These are phyloP conservation scores for Fusarium illudens DNA, from an alignment of 2,329 filamentous ascomycete species.

Conservation along the genomic window DNA sequence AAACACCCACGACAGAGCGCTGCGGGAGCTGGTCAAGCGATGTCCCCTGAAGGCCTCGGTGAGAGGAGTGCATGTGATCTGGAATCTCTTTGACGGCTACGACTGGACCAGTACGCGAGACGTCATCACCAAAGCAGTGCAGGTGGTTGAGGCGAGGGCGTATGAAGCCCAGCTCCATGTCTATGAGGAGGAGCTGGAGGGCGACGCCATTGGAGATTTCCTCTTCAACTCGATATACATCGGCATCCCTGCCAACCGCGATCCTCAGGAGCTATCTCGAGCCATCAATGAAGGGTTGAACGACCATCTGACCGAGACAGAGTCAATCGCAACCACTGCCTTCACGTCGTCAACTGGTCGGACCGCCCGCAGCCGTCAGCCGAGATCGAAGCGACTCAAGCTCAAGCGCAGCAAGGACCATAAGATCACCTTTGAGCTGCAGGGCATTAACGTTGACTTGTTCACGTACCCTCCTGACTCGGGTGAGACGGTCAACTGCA, in stretches of 20 bases:
- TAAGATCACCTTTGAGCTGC: slow-evolving; percentile 94
- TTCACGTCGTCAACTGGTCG: slow-evolving; percentile 66
- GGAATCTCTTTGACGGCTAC: slow-evolving; percentile 98
- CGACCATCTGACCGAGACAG: slow-evolving; percentile 86
- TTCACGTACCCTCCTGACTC: slow-evolving; percentile 78
- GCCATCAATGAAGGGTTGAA: slow-evolving; percentile 91
- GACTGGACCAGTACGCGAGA: slow-evolving; percentile 93
- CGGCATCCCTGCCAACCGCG: slow-evolving; percentile 84
- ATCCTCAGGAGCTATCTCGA: slow-evolving; percentile 80
- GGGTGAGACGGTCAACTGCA: slow-evolving; percentile 85
- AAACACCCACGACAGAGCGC: slow-evolving; percentile 76
- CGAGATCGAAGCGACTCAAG: slow-evolving; percentile 69
- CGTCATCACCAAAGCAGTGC: slow-evolving; percentile 85
- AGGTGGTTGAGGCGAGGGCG: slow-evolving; percentile 84
- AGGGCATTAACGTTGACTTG: slow-evolving; percentile 83
- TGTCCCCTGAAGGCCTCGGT: slow-evolving; percentile 82
- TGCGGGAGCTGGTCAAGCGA: slow-evolving; percentile 66
- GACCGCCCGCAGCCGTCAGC: slow-evolving; percentile 52
- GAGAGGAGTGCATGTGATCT: slow-evolving; percentile 90
- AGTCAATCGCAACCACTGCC: slow-evolving; percentile 83
- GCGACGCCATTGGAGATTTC: slow-evolving; percentile 91
- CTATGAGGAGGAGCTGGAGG: slow-evolving; percentile 76
- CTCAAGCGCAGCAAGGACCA: slow-evolving; percentile 87
- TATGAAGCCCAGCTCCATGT: slow-evolving; percentile 71
- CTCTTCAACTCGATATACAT: slow-evolving; percentile 99